Evolutionary conservation across 768 basidiomycete species (phyloP).

Genomic region (Tulasnella sp.): DNA sequence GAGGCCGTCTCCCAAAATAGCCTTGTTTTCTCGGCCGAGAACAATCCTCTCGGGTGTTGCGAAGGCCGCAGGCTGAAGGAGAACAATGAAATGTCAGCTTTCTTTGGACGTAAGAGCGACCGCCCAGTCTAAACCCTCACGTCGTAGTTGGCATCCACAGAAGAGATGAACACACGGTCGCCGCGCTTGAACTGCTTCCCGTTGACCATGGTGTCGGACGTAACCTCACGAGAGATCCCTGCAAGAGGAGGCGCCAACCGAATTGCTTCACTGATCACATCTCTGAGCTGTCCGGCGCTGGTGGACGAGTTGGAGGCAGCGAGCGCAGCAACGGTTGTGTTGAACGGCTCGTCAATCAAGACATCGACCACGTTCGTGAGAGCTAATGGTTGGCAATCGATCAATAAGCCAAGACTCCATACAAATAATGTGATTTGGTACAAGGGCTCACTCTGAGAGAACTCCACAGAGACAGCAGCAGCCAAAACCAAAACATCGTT

Average conservation of each 20-base stretch:
- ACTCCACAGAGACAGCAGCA: background rate
- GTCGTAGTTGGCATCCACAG: constrained; percentile 1
- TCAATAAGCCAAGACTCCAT: background rate
- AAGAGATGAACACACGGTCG: background rate
- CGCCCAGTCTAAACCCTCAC: background rate
- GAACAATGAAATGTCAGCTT: background rate
- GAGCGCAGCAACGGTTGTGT: background rate
- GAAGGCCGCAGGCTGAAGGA: background rate
- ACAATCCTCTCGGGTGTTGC: background rate
- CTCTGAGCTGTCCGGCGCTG: background rate
- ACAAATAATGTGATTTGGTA: background rate
- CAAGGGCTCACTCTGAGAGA: constrained; percentile 6
- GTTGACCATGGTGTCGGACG: background rate
- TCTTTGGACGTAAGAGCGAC: background rate
- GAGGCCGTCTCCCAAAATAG: background rate
- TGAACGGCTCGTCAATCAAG: background rate
- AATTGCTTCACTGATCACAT: constrained; percentile 4
- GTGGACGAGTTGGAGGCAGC: background rate
- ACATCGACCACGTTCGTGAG: constrained; percentile 12
- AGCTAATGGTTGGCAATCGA: background rate
- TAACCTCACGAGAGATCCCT: background rate
- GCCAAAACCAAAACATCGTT: background rate
- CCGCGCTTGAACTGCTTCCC: background rate
- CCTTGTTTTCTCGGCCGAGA: background rate
- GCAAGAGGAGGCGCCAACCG: background rate